Evolutionary conservation across 768 basidiomycete genomes (phyloP).

Genomic region (Agaricus sinodeliciosus): DNA sequence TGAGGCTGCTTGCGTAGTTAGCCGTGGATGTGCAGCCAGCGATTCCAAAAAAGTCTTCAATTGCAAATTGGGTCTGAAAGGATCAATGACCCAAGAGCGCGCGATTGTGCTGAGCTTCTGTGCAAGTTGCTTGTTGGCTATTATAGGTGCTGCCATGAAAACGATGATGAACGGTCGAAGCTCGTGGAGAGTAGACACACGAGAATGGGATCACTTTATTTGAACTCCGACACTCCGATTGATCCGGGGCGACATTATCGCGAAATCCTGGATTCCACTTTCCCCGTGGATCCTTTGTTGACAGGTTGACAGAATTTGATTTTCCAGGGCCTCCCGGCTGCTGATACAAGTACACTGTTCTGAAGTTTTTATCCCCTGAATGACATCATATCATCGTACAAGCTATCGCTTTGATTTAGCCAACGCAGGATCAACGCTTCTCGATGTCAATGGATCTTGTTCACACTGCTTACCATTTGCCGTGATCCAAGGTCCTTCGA

Average conservation of each 20-base stretch:
- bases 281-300: too few species aligned
- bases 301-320: too few species aligned
- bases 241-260: background rate
- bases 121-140: conserved; percentile 29
- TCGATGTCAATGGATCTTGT: too few species aligned
- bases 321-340: background rate
- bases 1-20: conserved; percentile 54
- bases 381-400: too few species aligned
- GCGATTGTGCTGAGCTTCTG: conserved; percentile 52
- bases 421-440: too few species aligned
- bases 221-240: conserved; percentile 9
- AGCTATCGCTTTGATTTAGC: too few species aligned
- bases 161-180: background rate
- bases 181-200: background rate
- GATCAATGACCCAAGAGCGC: conserved; percentile 60
- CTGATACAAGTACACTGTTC: too few species aligned
- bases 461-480: too few species aligned
- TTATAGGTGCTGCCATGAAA: conserved; percentile 15
- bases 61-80: conserved; percentile 74
- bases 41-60: conserved; percentile 58
- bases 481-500: too few species aligned
- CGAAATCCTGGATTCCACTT: conserved; percentile 7
- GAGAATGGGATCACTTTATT: background rate
- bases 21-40: conserved; percentile 60
- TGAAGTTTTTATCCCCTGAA: too few species aligned